A percentile compares a stretch with the other conserved stretches of the same genome.
Evolutionary conservation across 768 basidiomycete species (phyloP).

Genomic region (Tephrocybe sp.): DNA sequence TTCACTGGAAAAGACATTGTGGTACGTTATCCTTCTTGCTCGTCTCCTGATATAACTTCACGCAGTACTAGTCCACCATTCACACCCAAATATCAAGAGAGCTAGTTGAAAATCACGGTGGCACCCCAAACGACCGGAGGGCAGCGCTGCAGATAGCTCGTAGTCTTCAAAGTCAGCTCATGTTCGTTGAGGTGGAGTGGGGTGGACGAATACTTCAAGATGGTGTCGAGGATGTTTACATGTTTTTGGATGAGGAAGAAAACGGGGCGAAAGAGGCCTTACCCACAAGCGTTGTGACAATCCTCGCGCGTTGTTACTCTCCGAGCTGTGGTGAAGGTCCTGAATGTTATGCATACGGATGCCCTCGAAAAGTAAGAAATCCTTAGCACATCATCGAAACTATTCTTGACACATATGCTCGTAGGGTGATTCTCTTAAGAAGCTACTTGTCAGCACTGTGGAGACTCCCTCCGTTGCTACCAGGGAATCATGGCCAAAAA

Average conservation of each 20-base stretch:
- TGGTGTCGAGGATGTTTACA: constrained; percentile 91
- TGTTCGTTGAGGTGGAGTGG: constrained; percentile 98
- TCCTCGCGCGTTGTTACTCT: constrained; percentile 86
- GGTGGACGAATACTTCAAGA: constrained; percentile 80
- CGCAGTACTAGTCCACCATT: constrained; percentile 66
- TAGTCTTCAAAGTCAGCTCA: constrained; percentile 85
- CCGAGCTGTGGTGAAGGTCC: constrained; percentile 76
- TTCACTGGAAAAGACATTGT: constrained; percentile 96
- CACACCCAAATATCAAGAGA: constrained; percentile 82
- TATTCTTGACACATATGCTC: background rate
- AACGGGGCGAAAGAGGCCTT: constrained; percentile 64
- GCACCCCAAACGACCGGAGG: constrained; percentile 68
- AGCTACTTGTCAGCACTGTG: constrained; percentile 18
- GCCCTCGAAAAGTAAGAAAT: constrained; percentile 60
- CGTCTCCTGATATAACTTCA: background rate
- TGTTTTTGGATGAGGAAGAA: constrained; percentile 86
- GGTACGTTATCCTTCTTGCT: constrained; percentile 43
- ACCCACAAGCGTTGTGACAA: constrained; percentile 86
- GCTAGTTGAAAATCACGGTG: constrained; percentile 62
- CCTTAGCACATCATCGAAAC: background rate
- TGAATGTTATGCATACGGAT: constrained; percentile 81
- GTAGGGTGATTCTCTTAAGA: constrained; percentile 30
- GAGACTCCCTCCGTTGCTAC: constrained; percentile 41
- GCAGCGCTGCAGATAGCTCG: constrained; percentile 85
- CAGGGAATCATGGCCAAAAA: constrained; percentile 49